phyloP scores from a whole-genome alignment of 768 basidiomycete genomes.

The Pholiota conissans region DNA sequence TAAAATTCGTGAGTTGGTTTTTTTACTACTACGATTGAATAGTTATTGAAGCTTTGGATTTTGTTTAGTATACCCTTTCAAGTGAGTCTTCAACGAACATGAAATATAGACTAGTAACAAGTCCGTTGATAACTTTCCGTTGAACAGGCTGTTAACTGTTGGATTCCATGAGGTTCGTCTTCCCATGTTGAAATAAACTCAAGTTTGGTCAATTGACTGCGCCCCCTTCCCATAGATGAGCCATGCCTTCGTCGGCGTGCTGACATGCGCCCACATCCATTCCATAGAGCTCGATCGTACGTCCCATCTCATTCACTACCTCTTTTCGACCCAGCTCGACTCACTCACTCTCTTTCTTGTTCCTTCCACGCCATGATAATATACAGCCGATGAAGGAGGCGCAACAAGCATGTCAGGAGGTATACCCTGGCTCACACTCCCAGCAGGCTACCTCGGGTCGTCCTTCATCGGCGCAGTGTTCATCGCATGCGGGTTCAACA shows the following conservation, averaged over 20 bases:
- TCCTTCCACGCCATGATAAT: neutral
- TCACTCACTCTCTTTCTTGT: constrained; percentile 5
- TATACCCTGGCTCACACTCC: constrained; percentile 76
- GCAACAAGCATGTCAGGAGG: constrained; percentile 87
- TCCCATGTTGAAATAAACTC: neutral
- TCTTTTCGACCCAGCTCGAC: neutral
- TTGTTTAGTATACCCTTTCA: constrained; percentile 82
- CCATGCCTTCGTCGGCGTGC: constrained; percentile 76
- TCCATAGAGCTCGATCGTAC: constrained; percentile 86
- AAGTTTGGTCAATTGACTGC: neutral
- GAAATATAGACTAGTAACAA: too few species aligned
- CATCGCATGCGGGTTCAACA: constrained; percentile 88
- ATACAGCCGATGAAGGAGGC: constrained; percentile 82
- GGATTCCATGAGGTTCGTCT: constrained; percentile 80
- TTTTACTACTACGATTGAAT: neutral
- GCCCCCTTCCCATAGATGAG: constrained; percentile 59
- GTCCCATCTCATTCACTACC: constrained; percentile 25
- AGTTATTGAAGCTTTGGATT: neutral
- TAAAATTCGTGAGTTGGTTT: constrained; percentile 57
- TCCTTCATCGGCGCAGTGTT: constrained; percentile 84
- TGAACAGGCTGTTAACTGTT: constrained; percentile 82
- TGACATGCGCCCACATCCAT: constrained; percentile 85
- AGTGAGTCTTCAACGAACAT: constrained; percentile 54
- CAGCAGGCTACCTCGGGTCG: constrained; percentile 81
- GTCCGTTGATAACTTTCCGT: too few species aligned